phyloP scores from a whole-genome alignment of 2,329 filamentous ascomycete genomes.

The Fusarium phyllophilum region DNA sequence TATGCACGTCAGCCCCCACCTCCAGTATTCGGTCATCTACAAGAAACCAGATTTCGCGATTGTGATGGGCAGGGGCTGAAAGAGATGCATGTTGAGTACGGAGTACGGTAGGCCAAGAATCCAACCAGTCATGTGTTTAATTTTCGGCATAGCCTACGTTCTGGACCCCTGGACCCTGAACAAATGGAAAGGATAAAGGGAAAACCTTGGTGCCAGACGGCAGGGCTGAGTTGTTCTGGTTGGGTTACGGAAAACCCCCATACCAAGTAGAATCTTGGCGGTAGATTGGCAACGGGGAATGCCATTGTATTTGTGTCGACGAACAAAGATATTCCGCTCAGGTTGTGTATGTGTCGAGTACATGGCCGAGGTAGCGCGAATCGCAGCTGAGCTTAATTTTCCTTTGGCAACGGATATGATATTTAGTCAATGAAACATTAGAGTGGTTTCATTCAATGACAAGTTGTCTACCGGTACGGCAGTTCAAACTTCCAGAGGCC shows the following conservation, averaged over 20 bases:
- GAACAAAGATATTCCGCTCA: not conserved
- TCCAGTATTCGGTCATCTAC: not conserved
- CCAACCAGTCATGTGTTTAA: constrained; percentile 19
- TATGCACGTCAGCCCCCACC: constrained; percentile 41
- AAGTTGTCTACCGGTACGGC: not conserved
- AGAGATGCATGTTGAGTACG: not conserved
- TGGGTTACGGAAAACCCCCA: constrained; percentile 18
- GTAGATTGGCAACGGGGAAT: constrained; percentile 1
- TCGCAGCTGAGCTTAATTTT: not conserved
- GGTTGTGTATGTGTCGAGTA: not conserved
- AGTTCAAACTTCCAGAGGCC: not conserved
- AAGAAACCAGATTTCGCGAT: constrained; percentile 41
- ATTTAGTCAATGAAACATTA: not conserved
- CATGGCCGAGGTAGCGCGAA: not conserved
- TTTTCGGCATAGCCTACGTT: not conserved
- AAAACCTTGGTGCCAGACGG: constrained; percentile 10
- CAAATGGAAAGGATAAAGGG: not conserved
- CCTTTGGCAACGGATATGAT: not conserved
- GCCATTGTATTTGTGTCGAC: not conserved
- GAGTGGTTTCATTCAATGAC: not conserved
- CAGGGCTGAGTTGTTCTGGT: constrained; percentile 34
- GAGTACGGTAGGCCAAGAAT: not conserved
- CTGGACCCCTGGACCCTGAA: constrained; percentile 39
- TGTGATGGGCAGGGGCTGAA: constrained; percentile 19
- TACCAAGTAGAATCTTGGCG: constrained; percentile 6